These are phyloP conservation scores for Lyophyllum atratum DNA, from an alignment of 768 basidiomycete species.

Conservation along the genomic window DNA sequence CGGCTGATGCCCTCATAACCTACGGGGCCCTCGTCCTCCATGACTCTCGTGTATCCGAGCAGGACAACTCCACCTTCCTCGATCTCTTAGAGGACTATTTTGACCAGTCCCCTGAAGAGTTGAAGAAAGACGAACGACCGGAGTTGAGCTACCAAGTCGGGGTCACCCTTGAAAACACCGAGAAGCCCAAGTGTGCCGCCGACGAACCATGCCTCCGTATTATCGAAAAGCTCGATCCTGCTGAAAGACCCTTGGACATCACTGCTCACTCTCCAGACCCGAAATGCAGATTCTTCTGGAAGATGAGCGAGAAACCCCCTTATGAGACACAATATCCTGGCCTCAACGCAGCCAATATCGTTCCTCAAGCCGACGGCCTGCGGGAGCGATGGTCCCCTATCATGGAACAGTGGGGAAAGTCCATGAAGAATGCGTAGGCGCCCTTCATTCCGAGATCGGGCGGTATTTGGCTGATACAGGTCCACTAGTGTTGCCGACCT, in stretches of 20 bases:
- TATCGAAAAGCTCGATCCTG: constrained; percentile 73
- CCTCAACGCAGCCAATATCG: constrained; percentile 80
- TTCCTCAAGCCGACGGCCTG: constrained; percentile 64
- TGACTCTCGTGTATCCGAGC: constrained; percentile 82
- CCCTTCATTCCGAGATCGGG: background rate
- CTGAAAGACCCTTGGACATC: constrained; percentile 86
- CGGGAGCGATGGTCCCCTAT: constrained; percentile 64
- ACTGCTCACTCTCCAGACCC: constrained; percentile 83
- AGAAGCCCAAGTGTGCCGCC: constrained; percentile 85
- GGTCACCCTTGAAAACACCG: constrained; percentile 95
- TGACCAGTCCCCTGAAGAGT: constrained; percentile 57
- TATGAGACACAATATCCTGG: constrained; percentile 78
- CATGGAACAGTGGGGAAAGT: constrained; percentile 85
- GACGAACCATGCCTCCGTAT: constrained; percentile 81
- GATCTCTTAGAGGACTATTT: constrained; percentile 96
- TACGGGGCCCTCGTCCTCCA: constrained; percentile 87
- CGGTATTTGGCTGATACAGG: background rate
- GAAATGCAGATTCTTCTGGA: constrained; percentile 94
- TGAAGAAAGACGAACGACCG: constrained; percentile 80
- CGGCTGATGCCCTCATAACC: constrained; percentile 76
- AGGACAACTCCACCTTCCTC: constrained; percentile 81
- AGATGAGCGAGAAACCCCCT: constrained; percentile 72
- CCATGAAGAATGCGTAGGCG: constrained; percentile 86
- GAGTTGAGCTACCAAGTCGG: constrained; percentile 92
- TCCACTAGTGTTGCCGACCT: constrained; percentile 73